Evolutionary conservation across 2,329 filamentous ascomycete genomes (phyloP).

Genomic region (Fusarium tjaetaba): DNA sequence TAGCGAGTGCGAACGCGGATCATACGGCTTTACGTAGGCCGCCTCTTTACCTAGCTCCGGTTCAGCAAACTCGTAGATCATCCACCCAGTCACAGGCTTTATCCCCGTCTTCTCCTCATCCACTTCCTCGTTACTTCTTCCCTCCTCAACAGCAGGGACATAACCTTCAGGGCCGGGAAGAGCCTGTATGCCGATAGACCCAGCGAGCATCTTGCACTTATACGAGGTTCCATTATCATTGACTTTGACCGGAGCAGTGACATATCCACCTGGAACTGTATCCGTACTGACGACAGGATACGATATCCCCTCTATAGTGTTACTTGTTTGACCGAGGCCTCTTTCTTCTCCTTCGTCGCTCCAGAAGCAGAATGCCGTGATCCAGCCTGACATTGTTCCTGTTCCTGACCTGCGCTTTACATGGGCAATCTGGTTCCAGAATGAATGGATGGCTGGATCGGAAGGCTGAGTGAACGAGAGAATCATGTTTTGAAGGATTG

Average conservation of each 20-base stretch:
- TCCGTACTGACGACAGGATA: fast-evolving
- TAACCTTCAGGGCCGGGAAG: neutral
- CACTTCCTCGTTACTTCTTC: fast-evolving
- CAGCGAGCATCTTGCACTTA: neutral
- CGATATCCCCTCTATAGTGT: fast-evolving
- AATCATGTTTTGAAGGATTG: neutral
- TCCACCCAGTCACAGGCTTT: neutral
- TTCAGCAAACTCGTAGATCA: neutral
- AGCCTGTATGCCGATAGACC: neutral
- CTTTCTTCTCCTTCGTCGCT: neutral
- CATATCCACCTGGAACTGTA: neutral
- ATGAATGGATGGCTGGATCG: neutral
- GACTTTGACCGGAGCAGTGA: neutral
- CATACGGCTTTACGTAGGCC: neutral
- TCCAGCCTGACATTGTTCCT: neutral
- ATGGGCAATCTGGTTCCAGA: neutral
- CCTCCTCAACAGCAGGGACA: neutral
- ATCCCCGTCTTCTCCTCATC: neutral
- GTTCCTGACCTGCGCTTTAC: fast-evolving
- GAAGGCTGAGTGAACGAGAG: neutral
- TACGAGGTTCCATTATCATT: fast-evolving
- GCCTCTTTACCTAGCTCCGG: neutral
- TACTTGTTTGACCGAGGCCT: neutral
- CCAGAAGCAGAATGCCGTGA: neutral
- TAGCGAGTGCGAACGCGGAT: too few relatives aligned